Conservation (phyloP, 768 basidiomycete species). For the Agrocybe pediades region DNA sequence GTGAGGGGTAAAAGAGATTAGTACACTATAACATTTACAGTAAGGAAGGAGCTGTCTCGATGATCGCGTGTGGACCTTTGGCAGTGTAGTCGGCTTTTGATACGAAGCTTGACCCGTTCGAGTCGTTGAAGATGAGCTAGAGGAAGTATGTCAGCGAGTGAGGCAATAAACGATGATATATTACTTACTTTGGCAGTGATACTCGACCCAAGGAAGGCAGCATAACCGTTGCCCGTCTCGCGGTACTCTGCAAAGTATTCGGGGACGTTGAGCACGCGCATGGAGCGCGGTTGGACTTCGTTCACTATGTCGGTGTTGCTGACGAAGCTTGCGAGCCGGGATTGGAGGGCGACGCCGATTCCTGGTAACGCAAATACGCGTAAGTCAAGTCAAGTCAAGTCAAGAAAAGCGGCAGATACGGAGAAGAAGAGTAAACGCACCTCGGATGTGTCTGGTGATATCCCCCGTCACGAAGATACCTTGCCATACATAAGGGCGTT, state of each 20-base stretch:
- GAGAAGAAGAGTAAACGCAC: constrained; percentile 32
- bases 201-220: constrained; percentile 79
- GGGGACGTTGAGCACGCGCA: constrained; percentile 68
- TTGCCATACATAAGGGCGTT: constrained; percentile 74
- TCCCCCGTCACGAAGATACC: constrained; percentile 84
- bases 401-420: constrained; percentile 8
- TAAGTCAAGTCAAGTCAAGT: background rate
- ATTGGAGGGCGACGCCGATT: constrained; percentile 68
- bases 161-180: background rate
- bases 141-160: background rate
- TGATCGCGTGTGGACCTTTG: constrained; percentile 72
- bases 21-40: constrained; percentile 53
- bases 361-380: constrained; percentile 39
- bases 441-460: constrained; percentile 69
- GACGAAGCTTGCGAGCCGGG: constrained; percentile 66
- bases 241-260: constrained; percentile 93
- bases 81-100: constrained; percentile 77
- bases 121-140: constrained; percentile 77
- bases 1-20: no score
- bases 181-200: constrained; percentile 79
- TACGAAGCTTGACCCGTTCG: constrained; percentile 67
- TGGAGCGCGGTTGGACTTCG: constrained; percentile 70
- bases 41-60: constrained; percentile 77
- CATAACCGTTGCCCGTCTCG: constrained; percentile 79
- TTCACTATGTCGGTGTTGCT: constrained; percentile 63